These are phyloP conservation scores for Cyclostephanos invisitatus DNA, from an alignment of 108 stramenopile species.

Conservation along the genomic window DNA sequence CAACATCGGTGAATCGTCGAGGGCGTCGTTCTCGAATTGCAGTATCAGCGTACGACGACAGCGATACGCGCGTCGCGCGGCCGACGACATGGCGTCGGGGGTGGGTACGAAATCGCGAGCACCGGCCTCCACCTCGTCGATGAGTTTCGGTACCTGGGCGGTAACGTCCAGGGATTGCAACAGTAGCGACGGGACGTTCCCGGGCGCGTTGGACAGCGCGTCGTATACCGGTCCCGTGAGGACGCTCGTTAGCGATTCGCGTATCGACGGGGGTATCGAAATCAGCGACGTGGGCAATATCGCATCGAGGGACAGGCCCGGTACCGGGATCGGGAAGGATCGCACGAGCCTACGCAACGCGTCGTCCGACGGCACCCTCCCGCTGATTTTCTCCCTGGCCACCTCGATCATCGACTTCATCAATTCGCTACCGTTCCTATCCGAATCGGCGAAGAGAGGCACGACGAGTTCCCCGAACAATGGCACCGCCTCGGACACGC, in stretches of 20 bases:
- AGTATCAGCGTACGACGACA: conserved; percentile 85
- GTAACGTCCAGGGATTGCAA: conserved; percentile 71
- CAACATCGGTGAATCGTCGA: conserved; percentile 89
- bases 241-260: conserved; percentile 51
- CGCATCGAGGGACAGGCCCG: conserved; percentile 13
- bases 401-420: conserved; percentile 48
- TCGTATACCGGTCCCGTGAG: conserved; percentile 50
- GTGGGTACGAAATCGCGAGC: conserved; percentile 88
- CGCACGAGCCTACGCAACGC: conserved; percentile 27
- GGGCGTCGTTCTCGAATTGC: conserved; percentile 81
- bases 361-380: conserved; percentile 71
- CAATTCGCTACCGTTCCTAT: conserved; percentile 53
- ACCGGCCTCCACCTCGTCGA: conserved; percentile 79
- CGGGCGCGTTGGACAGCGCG: conserved; percentile 46
- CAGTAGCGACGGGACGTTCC: conserved; percentile 65
- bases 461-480: conserved; percentile 87
- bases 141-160: conserved; percentile 90
- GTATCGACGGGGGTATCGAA: conserved; percentile 56
- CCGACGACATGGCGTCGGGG: conserved; percentile 69
- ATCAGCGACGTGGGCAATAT: conserved; percentile 30
- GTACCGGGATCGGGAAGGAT: conserved; percentile 27
- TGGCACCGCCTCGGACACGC: conserved; percentile 81
- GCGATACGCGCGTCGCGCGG: conserved; percentile 83
- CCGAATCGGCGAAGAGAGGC: conserved; percentile 72
- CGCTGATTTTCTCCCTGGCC: conserved; percentile 38